Conservation (phyloP, 306 rosid genomes). For the Erythrophleum fordii region DNA sequence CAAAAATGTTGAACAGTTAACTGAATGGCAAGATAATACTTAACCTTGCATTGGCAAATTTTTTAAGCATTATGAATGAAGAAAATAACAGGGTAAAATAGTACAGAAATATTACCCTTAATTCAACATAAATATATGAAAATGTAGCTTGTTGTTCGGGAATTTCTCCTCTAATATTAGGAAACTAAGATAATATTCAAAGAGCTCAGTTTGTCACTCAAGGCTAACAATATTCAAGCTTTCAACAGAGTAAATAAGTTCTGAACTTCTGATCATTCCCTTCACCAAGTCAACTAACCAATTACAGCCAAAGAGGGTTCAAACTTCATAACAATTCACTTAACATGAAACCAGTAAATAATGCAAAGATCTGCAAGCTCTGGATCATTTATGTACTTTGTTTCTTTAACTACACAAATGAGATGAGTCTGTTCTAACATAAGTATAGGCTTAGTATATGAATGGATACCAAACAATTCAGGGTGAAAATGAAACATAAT, state of each 20-base stretch:
- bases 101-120: constrained; percentile 19
- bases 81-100: not conserved
- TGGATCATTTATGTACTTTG: not conserved
- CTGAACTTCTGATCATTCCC: not conserved
- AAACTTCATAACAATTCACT: not conserved
- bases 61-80: not conserved
- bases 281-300: constrained; percentile 22
- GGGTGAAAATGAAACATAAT: constrained; percentile 9
- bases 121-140: constrained; percentile 1
- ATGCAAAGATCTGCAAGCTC: constrained; percentile 5
- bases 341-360: not conserved
- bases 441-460: constrained; percentile 3
- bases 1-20: not conserved
- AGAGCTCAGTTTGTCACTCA: constrained; percentile 17
- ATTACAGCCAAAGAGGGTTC: constrained; percentile 13
- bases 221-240: constrained; percentile 7
- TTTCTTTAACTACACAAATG: not conserved
- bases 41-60: constrained; percentile 15
- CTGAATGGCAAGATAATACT: not conserved
- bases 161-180: constrained; percentile 9
- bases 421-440: not conserved
- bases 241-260: not conserved
- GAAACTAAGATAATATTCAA: constrained; percentile 24
- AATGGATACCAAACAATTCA: constrained; percentile 25
- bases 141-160: constrained; percentile 1